Percentiles rank a stretch among this genome's conserved stretches.
These are phyloP conservation scores for Melastoma candidum DNA, from an alignment of 441 rosid genomes.

Conservation along the genomic window DNA sequence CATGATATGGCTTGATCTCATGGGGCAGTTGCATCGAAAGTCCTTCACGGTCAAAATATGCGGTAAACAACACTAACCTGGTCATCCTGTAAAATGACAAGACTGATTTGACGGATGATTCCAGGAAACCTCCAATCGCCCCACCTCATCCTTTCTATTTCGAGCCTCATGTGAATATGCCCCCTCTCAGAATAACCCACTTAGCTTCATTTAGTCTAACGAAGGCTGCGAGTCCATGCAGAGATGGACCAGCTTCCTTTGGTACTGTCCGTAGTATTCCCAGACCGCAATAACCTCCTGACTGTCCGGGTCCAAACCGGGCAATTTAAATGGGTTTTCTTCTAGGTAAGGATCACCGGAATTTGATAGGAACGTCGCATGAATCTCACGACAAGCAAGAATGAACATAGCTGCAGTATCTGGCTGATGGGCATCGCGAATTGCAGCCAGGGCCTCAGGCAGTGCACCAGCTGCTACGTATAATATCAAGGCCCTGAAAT, in stretches of 20 bases:
- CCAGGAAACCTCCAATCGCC: too few species aligned
- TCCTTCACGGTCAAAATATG: too few species aligned
- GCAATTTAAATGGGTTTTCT: slow-evolving; percentile 26
- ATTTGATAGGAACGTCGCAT: slow-evolving; percentile 33
- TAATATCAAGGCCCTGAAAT: slow-evolving; percentile 73
- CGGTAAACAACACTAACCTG: too few species aligned
- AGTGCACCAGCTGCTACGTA: slow-evolving; percentile 89
- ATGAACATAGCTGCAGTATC: slow-evolving; percentile 95
- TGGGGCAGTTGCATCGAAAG: too few species aligned
- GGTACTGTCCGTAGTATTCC: slow-evolving; percentile 86
- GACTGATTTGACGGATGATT: too few species aligned
- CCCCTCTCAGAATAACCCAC: not conserved
- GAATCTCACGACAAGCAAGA: slow-evolving; percentile 76
- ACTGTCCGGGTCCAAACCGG: slow-evolving; percentile 57
- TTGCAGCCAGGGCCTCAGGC: slow-evolving; percentile 78
- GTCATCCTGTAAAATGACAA: too few species aligned
- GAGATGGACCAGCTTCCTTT: slow-evolving; percentile 79
- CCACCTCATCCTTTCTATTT: too few species aligned
- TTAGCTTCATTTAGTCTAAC: slow-evolving; percentile 32
- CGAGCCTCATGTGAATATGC: too few species aligned
- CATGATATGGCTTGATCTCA: too few species aligned
- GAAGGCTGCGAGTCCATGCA: slow-evolving; percentile 87
- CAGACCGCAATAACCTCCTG: slow-evolving; percentile 75
- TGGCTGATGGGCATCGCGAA: slow-evolving; percentile 74
- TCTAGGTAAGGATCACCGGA: slow-evolving; percentile 23